phyloP scores from a whole-genome alignment of 176 grass and related monocot genomes.

The Secale cereale region DNA sequence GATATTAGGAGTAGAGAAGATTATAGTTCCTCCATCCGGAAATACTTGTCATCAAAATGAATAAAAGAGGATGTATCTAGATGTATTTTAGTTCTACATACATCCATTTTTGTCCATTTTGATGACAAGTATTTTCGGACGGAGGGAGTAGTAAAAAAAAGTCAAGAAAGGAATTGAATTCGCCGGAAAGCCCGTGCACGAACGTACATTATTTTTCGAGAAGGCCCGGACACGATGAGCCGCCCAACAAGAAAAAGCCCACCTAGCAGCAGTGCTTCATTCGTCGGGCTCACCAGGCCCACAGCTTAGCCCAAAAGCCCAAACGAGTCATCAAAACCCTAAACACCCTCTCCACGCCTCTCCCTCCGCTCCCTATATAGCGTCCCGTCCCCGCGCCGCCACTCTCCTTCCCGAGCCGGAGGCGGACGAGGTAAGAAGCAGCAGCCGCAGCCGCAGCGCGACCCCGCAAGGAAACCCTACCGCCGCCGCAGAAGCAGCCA shows the following conservation, averaged over 20 bases:
- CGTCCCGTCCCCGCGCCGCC: not conserved
- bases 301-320: not conserved
- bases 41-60: too few relatives aligned
- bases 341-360: not conserved
- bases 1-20: too few relatives aligned
- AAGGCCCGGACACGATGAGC: not conserved
- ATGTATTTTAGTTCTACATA: too few relatives aligned
- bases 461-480: slow-evolving; percentile 25
- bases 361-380: slow-evolving; percentile 21
- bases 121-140: too few relatives aligned
- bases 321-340: slow-evolving; percentile 27
- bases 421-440: slow-evolving; percentile 42
- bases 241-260: not conserved
- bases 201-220: not conserved
- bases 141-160: too few relatives aligned
- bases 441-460: not conserved
- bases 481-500: not conserved
- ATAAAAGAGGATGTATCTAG: too few relatives aligned
- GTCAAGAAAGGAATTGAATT: too few relatives aligned
- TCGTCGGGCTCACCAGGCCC: not conserved
- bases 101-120: too few relatives aligned
- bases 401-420: slow-evolving; percentile 31
- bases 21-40: too few relatives aligned
- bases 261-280: not conserved
- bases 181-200: too few relatives aligned